Evolutionary conservation across 2,329 filamentous ascomycete genomes (phyloP), one percentile per base, ranked within the genome.

Genomic region (Apiospora pterosperma): DNA sequence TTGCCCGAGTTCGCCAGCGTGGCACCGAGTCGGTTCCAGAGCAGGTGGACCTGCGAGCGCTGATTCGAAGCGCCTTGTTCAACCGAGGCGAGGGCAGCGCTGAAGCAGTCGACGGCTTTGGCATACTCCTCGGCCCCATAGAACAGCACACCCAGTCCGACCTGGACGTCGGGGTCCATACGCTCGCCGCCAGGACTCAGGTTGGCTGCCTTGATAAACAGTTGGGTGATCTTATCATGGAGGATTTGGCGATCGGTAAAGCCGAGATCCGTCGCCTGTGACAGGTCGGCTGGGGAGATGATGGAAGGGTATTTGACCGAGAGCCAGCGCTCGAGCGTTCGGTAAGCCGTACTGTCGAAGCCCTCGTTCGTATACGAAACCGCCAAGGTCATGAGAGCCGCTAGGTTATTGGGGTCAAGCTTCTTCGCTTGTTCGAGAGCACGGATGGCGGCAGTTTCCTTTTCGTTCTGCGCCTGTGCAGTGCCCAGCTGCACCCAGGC

Each of bases 321-420:
- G 36, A 99, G 85, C 96, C 96, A 99, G 69, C 95, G 92, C 80
- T 99, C 96, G 16, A 99, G 85, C 11, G 95, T 98, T 63, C 95
- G 89, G 82, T 98, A 99, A 59, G 96, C 95, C 23, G 94, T 97
- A 74, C 92, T 95, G 79, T 99, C 96, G 80, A 98, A 99, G 67
- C 95, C 96, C 80, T 99, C 96, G 80, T 99, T 99, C 59, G 96
- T 99, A 79, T 99, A 99, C 5, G 92, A 97, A 23, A 99, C 95
- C 16, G 95, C 93, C 62, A 99, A 82, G 1, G 93, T 94, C 95
- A 99, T 98, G 58, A 99, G 85, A 0, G 94, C 95, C 66, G 92
- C 88, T 23, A 96, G 85, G 75, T 97, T 97, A 72, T 88, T 90
- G 0, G 93, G 90, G 72, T 98, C 94, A 34, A 96, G 83, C 77